These are phyloP conservation scores for Rhodosporidiobolus sp. DNA, from an alignment of 768 basidiomycete genomes.

Conservation along the genomic window DNA sequence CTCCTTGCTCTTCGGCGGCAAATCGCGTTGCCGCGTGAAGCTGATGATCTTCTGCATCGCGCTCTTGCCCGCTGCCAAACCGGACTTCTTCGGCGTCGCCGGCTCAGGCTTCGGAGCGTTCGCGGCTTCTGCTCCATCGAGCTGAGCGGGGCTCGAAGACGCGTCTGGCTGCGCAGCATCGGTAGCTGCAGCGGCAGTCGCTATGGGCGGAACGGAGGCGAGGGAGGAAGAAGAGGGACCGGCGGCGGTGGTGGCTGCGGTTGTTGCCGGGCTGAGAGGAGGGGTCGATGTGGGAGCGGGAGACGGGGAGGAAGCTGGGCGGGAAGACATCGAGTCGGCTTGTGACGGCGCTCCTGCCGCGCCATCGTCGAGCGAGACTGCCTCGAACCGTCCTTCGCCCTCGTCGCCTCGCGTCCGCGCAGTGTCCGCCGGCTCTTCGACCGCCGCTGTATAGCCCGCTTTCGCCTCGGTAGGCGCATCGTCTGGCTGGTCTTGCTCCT, in stretches of 20 bases:
- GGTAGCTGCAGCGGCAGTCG: background rate
- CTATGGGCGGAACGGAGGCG: background rate
- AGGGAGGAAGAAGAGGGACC: background rate
- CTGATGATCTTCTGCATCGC: slow-evolving; percentile 73
- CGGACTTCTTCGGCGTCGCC: slow-evolving; percentile 7
- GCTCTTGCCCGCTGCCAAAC: slow-evolving; percentile 53
- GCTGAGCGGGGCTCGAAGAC: background rate
- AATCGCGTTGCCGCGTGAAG: slow-evolving; percentile 73
- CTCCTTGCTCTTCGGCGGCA: slow-evolving; percentile 74
- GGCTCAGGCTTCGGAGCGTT: slow-evolving; percentile 12
- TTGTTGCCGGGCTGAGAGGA: background rate
- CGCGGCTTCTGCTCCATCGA: background rate
- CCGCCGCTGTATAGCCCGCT: background rate
- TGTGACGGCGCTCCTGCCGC: background rate
- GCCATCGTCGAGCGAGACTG: slow-evolving; percentile 15
- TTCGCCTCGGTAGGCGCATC: background rate
- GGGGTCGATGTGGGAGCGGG: background rate
- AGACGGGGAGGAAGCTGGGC: background rate
- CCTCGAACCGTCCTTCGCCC: slow-evolving; percentile 14
- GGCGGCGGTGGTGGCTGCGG: background rate
- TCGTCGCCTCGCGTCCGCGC: background rate
- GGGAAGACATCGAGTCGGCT: background rate
- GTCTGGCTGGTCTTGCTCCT: background rate
- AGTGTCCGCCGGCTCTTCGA: background rate
- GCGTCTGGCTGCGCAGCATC: background rate